Base-by-base conservation (phyloP, 2,329 filamentous ascomycete species). In the Teratosphaeria gauchensis region DNA sequence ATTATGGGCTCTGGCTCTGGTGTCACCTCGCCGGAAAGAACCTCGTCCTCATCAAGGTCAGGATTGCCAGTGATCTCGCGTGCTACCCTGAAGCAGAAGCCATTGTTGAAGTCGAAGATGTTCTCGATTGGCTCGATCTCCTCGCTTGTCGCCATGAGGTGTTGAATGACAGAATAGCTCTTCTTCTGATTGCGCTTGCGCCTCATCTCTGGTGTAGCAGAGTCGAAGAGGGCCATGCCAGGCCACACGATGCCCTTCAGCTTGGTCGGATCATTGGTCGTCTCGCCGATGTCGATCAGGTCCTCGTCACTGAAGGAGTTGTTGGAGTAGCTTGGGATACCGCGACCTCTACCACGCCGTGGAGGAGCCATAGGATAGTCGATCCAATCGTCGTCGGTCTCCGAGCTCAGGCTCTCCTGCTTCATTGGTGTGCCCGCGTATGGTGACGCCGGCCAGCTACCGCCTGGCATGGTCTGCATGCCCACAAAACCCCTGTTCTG, bases 151-250 rank as follows among this genome's bases (percentile, higher is more conserved):
- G 79, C 72, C 65, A 85, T 80, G 72, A 92, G 84, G 59, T 82
- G 81, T 58, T 82, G 78, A 24, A 90, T 75, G n/a, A 90, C 84
- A 0, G 84, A 85, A n/a, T 78, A 80, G 57, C 86, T 83, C 71
- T 92, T 92, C 66, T 87, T 84, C 73, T 92, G 89, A 69, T 92
- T 92, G 56, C 89, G 80, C 74, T 84, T 89, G 53, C 85, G 81
- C 65, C 84, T 86, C 79, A 88, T 87, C 61, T 87, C 83, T 16
- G 84, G 81, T 4, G 86, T 88, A 4, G 89, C 89, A 56, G 89
- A 84, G 71, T 92, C 89, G 69, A 92, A 91, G n/a, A 90, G 80
- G 56, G 83, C 82, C 88, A 92, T 92, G 19, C 89, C 89, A 2
- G 86, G 85, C 80, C 85, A 90, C 53, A 84, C 77, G n/a, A 86